Evolutionary conservation across 306 rosid species (phyloP).

Genomic region (Prosopis cineraria): DNA sequence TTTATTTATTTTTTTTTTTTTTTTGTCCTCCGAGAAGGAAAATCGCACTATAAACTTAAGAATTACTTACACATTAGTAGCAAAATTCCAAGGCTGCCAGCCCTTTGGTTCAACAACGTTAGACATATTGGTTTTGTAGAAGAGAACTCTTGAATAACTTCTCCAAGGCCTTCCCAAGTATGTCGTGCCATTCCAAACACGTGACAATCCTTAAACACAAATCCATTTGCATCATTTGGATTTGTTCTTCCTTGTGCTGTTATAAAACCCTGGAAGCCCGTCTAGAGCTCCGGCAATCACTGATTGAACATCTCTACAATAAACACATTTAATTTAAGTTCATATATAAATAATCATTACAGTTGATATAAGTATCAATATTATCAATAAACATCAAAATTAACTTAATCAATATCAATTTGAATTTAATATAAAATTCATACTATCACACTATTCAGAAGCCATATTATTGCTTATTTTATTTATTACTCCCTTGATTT

Average conservation of each 20-base stretch:
- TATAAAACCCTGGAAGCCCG: slow-evolving; percentile 46
- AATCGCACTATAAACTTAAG: too few species aligned
- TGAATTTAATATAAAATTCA: too few species aligned
- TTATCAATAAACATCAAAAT: too few species aligned
- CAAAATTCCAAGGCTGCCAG: slow-evolving; percentile 57
- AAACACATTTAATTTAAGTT: too few species aligned
- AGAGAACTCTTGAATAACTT: slow-evolving; percentile 64
- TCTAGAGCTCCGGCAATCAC: slow-evolving; percentile 43
- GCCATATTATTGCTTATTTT: too few species aligned
- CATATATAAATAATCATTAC: too few species aligned
- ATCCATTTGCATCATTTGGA: slow-evolving; percentile 54
- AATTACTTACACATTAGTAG: slow-evolving; percentile 49
- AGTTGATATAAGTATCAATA: too few species aligned
- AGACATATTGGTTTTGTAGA: slow-evolving; percentile 54
- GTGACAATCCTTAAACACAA: slow-evolving; percentile 62
- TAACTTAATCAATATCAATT: neutral
- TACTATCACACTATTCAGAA: neutral
- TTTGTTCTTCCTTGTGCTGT: slow-evolving; percentile 76
- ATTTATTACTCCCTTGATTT: too few species aligned
- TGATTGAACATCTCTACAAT: slow-evolving; percentile 52
- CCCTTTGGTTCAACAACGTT: slow-evolving; percentile 52
- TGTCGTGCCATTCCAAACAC: slow-evolving; percentile 54
- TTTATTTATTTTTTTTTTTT: too few species aligned
- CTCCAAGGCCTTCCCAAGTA: slow-evolving; percentile 94
- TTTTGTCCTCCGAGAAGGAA: too few species aligned